Base-by-base conservation (phyloP, 352 stramenopile species). In the Pythium scleroteichum region DNA sequence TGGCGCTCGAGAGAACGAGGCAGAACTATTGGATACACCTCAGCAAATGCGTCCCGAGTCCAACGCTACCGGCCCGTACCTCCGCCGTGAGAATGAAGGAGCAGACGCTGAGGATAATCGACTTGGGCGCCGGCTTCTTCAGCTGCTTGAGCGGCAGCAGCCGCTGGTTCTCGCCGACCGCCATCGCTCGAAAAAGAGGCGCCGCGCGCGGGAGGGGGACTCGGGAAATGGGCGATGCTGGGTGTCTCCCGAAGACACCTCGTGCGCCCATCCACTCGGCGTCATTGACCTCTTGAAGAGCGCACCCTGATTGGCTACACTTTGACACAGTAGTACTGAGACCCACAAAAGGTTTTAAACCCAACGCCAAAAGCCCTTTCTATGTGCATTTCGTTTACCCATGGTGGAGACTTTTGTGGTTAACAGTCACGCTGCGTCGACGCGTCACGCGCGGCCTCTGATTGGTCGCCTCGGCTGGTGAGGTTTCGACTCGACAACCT, bases 51-150 rank as follows among this genome's bases (percentile, higher is more conserved):
- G 24, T 40, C 26, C 9, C 27, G 70, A 76, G 35, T 60, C 45
- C 29, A 67, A 68, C 2, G 66, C n/a, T n/a, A 56, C 4, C 75
- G 48, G 40, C 57, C 19, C 61, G 13, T 53, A 85, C 76, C 67
- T 95, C 85, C 3, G 85, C 91, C 47, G 92, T 79, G 50, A 95
- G 84, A 55, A 95, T 95, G 67, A 90, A 95, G 2, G 83, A 93
- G 73, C 85, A 95, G 41, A 95, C 85, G 68, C 73, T 90, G 44
- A 92, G 47, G 57, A 95, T 93, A 62, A 93, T 88, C 40, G 85
- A 95, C 64, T 82, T 82, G 58, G 59, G 59, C 32, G 47, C 33
- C 23, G 27, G 27, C 40, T 61, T 61, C n/a, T 45, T 41, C 16
- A 40, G 40, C 16, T 46, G 29, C 35, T 63, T 42, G 42, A 51